Base-by-base conservation (phyloP, 2,329 filamentous ascomycete species). In the Xylariaceae sp. region DNA sequence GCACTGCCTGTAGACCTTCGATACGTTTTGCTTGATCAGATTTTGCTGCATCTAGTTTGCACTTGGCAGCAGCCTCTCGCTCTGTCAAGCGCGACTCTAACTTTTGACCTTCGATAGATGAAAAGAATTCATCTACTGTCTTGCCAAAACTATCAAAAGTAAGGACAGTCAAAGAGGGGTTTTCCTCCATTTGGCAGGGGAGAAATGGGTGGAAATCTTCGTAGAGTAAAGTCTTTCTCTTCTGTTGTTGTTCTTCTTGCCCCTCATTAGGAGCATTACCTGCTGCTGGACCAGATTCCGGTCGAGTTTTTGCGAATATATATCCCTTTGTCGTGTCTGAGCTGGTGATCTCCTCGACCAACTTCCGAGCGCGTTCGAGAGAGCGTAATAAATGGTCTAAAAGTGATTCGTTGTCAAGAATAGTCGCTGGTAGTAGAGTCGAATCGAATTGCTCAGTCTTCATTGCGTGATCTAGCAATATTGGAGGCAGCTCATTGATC, bases 121-220 rank as follows among this genome's bases (percentile, higher is more conserved):
- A 97, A 65, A 95, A 97, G 70, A 96, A 98, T 55, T 95, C 88
- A 62, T 98, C 93, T 0, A 95, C 90, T 0, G 90, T 93, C 61
- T 86, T 86, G 65, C 96, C 96, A 72, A 94, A 97, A 8, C 83
- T 86, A 6, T 88, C 78, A 54, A 91, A 90, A 43, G 88, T 80
- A 11, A 97, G 61, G 14, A 95, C 80, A 3, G 80, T 77, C 20
- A 84, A 78, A 0, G 74, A 69, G 0, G 81, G 71, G 45, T 90
- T 82, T 6, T 78, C 73, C 50, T 83, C 80, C 50, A 95, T 86
- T 55, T 97, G 92, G 19, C 76, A 73, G 0, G 93, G 93, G 32
- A 85, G 73, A 64, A 97, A 97, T 0, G 93, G 93, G 56, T 97
- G 92, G 58, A 96, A 97, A 58, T 98, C 93, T 44, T 96, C 87